These are phyloP conservation scores for Microdochium trichocladiopsis DNA, from an alignment of 2,329 filamentous ascomycete species.

Conservation along the genomic window DNA sequence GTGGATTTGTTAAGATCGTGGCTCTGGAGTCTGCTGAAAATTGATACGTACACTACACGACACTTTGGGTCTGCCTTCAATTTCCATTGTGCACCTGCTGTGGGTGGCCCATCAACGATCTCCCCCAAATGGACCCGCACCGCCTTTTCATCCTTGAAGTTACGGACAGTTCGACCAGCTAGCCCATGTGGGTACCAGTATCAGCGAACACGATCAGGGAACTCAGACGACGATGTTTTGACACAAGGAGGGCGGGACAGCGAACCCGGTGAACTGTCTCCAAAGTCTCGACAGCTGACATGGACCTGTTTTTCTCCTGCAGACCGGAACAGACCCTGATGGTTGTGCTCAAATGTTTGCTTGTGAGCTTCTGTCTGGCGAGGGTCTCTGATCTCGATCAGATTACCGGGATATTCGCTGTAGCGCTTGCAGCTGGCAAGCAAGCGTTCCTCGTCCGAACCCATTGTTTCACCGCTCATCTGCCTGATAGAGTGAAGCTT, in stretches of 20 bases:
- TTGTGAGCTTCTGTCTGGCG: neutral
- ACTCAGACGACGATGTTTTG: too few relatives aligned
- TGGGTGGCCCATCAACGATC: neutral
- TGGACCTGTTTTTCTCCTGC: neutral
- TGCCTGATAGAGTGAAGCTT: neutral
- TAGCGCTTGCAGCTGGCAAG: neutral
- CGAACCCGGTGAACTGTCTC: neutral
- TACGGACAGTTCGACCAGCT: neutral
- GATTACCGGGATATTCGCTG: neutral
- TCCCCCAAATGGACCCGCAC: neutral
- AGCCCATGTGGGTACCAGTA: neutral
- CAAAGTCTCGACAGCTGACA: neutral
- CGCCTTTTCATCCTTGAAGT: neutral
- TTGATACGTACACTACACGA: neutral
- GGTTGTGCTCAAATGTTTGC: neutral
- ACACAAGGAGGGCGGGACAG: neutral
- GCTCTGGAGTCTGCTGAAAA: neutral
- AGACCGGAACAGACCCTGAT: neutral
- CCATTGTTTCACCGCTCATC: neutral
- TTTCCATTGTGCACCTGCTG: neutral
- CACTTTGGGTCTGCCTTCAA: neutral
- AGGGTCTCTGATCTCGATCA: neutral
- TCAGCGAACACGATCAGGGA: neutral
- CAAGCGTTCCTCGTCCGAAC: neutral
- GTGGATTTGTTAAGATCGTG: neutral